Evolutionary conservation across 345 rosid species (phyloP).

Genomic region (Microthlaspi erraticum): DNA sequence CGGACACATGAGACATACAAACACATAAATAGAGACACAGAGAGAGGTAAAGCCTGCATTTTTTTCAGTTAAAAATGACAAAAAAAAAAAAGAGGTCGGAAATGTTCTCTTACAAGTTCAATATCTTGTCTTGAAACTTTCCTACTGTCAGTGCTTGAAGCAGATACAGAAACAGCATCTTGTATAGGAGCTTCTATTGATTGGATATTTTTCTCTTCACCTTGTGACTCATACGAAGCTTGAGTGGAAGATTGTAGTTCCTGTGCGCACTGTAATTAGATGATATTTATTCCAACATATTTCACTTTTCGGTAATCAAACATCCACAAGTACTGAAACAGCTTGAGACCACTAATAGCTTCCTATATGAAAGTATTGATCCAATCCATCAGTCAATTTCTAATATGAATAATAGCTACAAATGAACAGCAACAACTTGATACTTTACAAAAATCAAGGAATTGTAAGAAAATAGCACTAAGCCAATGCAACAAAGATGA

Average conservation of each 20-base stretch:
- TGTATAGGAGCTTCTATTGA: slow-evolving; percentile 68
- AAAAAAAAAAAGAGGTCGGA: slow-evolving; percentile 5
- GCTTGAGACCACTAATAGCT: neutral
- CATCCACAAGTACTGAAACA: slow-evolving; percentile 9
- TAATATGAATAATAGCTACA: neutral
- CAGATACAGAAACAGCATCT: slow-evolving; percentile 89
- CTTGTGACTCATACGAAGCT: slow-evolving; percentile 80
- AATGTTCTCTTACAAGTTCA: slow-evolving; percentile 66
- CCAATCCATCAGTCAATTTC: slow-evolving; percentile 2
- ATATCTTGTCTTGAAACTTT: slow-evolving; percentile 96
- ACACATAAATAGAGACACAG: neutral
- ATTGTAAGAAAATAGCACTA: neutral
- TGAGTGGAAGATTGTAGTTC: slow-evolving; percentile 76
- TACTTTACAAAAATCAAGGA: slow-evolving; percentile 19
- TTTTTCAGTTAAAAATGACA: slow-evolving; percentile 14
- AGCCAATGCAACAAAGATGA: neutral
- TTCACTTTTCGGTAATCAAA: slow-evolving; percentile 1
- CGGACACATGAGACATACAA: neutral
- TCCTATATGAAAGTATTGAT: slow-evolving; percentile 2
- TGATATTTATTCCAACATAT: slow-evolving; percentile 1
- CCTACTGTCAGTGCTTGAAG: slow-evolving; percentile 81
- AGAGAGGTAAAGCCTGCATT: slow-evolving; percentile 16
- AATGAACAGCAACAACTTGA: too few relatives aligned
- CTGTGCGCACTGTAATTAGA: slow-evolving; percentile 55
- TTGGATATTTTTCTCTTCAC: slow-evolving; percentile 69